Evolutionary conservation across 495 filamentous ascomycete species (phyloP).

Genomic region (Tuber magnatum): DNA sequence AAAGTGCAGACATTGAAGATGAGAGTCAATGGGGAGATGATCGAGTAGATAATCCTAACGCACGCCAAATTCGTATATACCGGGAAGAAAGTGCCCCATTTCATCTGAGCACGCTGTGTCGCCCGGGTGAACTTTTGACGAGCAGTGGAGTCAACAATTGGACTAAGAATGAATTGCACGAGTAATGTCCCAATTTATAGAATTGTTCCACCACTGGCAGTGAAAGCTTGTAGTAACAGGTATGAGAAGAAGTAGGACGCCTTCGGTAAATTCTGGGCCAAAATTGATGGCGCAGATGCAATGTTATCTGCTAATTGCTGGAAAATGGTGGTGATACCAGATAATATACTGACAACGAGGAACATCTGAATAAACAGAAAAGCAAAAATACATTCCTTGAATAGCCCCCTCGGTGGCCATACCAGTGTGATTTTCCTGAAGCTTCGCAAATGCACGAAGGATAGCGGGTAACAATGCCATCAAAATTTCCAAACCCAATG

Average conservation of each 20-base stretch:
- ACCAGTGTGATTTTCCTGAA: conserved; percentile 77
- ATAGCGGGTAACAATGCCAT: conserved; percentile 74
- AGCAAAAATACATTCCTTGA: conserved; percentile 82
- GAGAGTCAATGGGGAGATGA: conserved; percentile 83
- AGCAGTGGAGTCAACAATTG: conserved; percentile 72
- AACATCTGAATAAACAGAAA: conserved; percentile 96
- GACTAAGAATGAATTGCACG: conserved; percentile 71
- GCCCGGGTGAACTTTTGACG: conserved; percentile 83
- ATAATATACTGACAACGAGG: conserved; percentile 79
- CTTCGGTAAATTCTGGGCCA: conserved; percentile 76
- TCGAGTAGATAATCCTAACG: conserved; percentile 85
- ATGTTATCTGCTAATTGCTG: conserved; percentile 53
- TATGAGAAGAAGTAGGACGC: conserved; percentile 97
- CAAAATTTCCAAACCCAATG: conserved; percentile 66
- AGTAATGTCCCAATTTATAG: conserved; percentile 70
- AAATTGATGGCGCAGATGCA: conserved; percentile 55
- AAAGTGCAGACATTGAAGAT: conserved; percentile 94
- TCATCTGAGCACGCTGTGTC: conserved; percentile 65
- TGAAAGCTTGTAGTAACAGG: conserved; percentile 89
- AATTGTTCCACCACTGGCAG: conserved; percentile 79
- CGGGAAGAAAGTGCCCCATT: conserved; percentile 92
- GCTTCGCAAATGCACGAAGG: conserved; percentile 61
- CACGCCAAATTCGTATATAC: conserved; percentile 92
- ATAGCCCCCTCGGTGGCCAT: conserved; percentile 71
- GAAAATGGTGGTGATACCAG: conserved; percentile 63